Evolutionary conservation across 495 filamentous ascomycete species (phyloP).

Genomic region (Opeltia flavorubescens): DNA sequence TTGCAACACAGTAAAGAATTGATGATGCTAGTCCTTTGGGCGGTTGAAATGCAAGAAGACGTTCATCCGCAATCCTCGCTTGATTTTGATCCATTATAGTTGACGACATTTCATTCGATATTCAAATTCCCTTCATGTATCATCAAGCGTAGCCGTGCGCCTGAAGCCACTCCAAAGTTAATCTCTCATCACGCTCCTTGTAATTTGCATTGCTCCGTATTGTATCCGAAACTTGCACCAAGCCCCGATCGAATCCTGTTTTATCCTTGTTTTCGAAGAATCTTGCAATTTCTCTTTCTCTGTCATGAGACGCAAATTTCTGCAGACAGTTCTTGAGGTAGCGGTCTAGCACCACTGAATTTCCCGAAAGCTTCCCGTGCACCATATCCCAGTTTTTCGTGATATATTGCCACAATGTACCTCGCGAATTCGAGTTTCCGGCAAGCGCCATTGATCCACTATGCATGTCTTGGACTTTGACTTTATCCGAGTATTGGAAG

Average conservation of each 20-base stretch:
- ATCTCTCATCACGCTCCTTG: conserved; percentile 52
- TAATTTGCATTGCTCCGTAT: conserved; percentile 67
- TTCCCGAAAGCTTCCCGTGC: conserved; percentile 52
- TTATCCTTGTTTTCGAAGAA: conserved; percentile 82
- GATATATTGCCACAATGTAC: conserved; percentile 69
- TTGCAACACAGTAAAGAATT: too few species aligned
- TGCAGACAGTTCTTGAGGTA: conserved; percentile 64
- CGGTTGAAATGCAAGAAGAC: too few species aligned
- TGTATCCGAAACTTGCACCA: conserved; percentile 67
- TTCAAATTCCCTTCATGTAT: neutral
- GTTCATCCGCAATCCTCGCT: too few species aligned
- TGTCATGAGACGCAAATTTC: conserved; percentile 56
- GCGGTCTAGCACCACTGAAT: conserved; percentile 76
- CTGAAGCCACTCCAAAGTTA: conserved; percentile 57
- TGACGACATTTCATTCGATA: neutral
- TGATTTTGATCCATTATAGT: too few species aligned
- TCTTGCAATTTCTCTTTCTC: conserved; percentile 58
- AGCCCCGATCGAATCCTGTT: conserved; percentile 60
- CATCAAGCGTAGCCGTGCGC: conserved; percentile 40
- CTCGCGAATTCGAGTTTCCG: conserved; percentile 52
- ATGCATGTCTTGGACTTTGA: conserved; percentile 76
- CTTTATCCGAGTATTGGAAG: conserved; percentile 64
- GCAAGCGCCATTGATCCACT: conserved; percentile 58
- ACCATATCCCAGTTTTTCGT: conserved; percentile 64
- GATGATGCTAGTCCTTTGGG: too few species aligned